Conservation (phyloP, 257 asterid genomes). For the Nyctanthes arbortristis region DNA sequence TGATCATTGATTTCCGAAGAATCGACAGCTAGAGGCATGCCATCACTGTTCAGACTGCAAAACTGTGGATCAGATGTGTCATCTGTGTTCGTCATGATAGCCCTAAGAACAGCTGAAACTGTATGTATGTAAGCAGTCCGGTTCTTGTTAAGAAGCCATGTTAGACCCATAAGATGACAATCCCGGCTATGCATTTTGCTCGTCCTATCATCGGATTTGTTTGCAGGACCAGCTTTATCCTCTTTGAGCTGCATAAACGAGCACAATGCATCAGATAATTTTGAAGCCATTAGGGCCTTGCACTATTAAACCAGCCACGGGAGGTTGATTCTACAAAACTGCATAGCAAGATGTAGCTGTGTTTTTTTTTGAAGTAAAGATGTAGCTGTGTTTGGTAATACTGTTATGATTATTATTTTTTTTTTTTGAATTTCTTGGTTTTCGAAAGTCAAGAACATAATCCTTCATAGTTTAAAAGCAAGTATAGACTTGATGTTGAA, state of each 20-base stretch:
- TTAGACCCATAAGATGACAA: conserved; percentile 84
- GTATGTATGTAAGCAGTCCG: conserved; percentile 68
- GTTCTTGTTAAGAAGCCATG: conserved; percentile 90
- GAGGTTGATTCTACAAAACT: background rate
- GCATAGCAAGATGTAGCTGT: background rate
- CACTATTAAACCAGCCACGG: background rate
- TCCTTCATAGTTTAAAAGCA: too few species aligned
- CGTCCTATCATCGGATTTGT: conserved; percentile 47
- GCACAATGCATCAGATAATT: background rate
- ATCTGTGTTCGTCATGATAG: conserved; percentile 63
- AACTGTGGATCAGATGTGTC: conserved; percentile 47
- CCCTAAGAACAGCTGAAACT: conserved; percentile 81
- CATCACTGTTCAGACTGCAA: conserved; percentile 77
- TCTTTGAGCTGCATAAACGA: conserved; percentile 59
- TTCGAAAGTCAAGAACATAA: background rate
- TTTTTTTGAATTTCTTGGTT: background rate
- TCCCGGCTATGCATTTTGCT: conserved; percentile 66
- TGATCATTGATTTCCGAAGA: conserved; percentile 68
- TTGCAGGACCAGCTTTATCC: conserved; percentile 35
- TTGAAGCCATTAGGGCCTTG: background rate
- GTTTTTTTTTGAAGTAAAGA: too few species aligned
- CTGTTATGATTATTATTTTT: too few species aligned
- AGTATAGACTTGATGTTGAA: too few species aligned
- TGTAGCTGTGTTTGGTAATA: too few species aligned
- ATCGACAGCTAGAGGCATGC: conserved; percentile 93